Evolutionary conservation across 257 asterid species (phyloP).

Genomic region (Petrea volubilis): DNA sequence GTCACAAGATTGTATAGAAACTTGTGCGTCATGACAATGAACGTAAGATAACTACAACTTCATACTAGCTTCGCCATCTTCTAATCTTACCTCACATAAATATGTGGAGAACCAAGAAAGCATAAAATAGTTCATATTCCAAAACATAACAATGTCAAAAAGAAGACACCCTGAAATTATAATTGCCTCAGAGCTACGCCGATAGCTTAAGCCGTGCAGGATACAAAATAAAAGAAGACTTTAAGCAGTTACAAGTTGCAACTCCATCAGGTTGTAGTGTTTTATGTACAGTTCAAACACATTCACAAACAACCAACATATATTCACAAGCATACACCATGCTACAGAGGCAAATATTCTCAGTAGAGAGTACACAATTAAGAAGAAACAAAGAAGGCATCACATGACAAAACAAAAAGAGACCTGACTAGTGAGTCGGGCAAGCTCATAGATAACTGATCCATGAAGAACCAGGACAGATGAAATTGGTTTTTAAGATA

Average conservation of each 20-base stretch:
- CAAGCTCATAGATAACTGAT: background rate
- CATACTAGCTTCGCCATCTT: background rate
- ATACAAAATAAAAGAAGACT: background rate
- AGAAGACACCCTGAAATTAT: too few species aligned
- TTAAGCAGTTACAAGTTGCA: background rate
- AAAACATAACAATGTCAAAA: too few species aligned
- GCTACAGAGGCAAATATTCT: background rate
- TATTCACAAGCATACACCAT: background rate
- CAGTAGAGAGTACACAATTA: background rate
- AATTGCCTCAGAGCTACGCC: too few species aligned
- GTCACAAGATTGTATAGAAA: background rate
- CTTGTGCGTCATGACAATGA: background rate
- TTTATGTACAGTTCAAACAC: background rate
- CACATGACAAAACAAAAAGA: background rate
- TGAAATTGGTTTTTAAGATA: background rate
- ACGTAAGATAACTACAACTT: background rate
- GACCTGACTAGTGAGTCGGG: background rate
- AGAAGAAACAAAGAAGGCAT: background rate
- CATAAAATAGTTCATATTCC: too few species aligned
- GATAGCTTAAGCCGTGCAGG: background rate
- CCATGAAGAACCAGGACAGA: background rate
- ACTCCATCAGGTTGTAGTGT: background rate
- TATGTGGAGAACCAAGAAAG: too few species aligned
- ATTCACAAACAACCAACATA: background rate
- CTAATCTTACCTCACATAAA: too few species aligned